These are phyloP conservation scores for Penicillium sp. DNA, from an alignment of 2,329 filamentous ascomycete genomes.

Conservation along the genomic window DNA sequence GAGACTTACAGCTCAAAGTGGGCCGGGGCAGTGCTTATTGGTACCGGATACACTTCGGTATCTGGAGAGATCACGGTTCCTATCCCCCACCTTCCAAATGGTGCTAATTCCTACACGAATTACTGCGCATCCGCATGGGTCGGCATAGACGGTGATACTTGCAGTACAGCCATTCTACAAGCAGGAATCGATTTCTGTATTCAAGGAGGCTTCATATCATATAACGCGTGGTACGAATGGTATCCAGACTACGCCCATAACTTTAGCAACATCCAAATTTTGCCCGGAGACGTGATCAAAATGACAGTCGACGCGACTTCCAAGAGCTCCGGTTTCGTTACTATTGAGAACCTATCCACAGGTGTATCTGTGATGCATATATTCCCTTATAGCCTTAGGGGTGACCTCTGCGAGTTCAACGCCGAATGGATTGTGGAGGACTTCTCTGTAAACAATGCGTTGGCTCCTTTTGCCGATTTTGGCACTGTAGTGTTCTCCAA, in stretches of 20 bases:
- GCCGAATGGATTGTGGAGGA: constrained; percentile 58
- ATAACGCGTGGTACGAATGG: constrained; percentile 54
- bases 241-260: constrained; percentile 49
- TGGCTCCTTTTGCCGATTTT: constrained; percentile 43
- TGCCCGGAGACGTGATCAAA: constrained; percentile 38
- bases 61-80: constrained; percentile 48
- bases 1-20: constrained; percentile 49
- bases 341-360: constrained; percentile 45
- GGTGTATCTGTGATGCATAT: constrained; percentile 45
- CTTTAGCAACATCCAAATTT: constrained; percentile 41
- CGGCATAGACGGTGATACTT: constrained; percentile 54
- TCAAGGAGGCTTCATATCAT: constrained; percentile 35
- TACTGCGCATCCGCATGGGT: constrained; percentile 50
- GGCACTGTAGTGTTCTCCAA: constrained; percentile 42
- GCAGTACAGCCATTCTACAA: constrained; percentile 46
- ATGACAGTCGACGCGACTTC: constrained; percentile 37
- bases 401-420: constrained; percentile 45
- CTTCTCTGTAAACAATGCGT: constrained; percentile 30
- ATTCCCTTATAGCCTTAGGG: constrained; percentile 37
- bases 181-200: constrained; percentile 50
- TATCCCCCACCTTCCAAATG: constrained; percentile 34
- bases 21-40: constrained; percentile 50
- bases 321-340: constrained; percentile 37
- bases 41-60: constrained; percentile 45
- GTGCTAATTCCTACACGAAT: constrained; percentile 23